Base-by-base conservation (phyloP, 176 grass and related monocot species). In the Oryza brachyantha region DNA sequence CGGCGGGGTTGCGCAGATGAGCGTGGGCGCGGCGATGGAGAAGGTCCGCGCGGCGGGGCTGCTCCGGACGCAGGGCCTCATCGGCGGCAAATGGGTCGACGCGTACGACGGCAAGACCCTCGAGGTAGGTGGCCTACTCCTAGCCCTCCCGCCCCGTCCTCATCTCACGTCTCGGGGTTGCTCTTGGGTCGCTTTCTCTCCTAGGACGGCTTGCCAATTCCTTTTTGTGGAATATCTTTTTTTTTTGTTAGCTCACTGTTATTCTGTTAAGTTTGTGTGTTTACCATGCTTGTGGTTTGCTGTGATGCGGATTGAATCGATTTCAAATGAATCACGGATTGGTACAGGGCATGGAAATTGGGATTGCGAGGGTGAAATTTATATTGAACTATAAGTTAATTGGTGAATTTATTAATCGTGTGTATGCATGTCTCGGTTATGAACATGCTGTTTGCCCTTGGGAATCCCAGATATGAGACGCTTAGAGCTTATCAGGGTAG, bases 41-140 rank as follows among this genome's bases (percentile, higher is more conserved):
- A 80, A 81, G 82, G 68, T 94, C 75, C 84, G 78, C 61, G 76
- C 86, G 70, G 84, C 91, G 79, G 94, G 94, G 59, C 73, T 97
- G 17, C 79, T 97, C 76, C 92, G 69, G 89, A 92, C 88, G 58
- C 82, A 81, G 27, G 91, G 91, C 7, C 91, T 97, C n/a, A 81
- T 97, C 71, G 94, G 87, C 13, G 91, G 91, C 26, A 61, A 88
- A 68, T 97, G 94, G 94, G 82, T 92, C 19, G 91, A 97, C 84
- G 88, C 91, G 40, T 90, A 94, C 62, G 87, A 97, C 79, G 89
- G 94, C 19, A 97, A 90, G 78, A 97, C 79, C 29, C 82, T 94
- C 13, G 86, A 97, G 94, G 94, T 97, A 41, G 2, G 41, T 59
- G 2, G 17, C 37, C 42, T 46, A 28, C 62, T 4, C 34, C 38